Conservation (phyloP, 108 stramenopile genomes). For the Cyclostephanos invisitatus region DNA sequence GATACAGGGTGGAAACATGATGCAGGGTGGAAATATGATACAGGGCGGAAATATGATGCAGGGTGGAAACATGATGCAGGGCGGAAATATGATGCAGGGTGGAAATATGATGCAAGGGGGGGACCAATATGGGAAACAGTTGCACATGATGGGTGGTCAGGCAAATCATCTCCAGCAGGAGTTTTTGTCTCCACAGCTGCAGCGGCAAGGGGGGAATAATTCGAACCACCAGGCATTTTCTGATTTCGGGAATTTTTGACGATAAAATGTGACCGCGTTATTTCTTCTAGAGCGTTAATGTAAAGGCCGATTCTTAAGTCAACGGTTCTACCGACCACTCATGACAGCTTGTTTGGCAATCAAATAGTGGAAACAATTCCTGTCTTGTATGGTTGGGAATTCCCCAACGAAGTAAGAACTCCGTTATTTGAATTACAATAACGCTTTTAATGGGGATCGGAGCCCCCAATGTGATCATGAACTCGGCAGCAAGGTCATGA, state of each 20-base stretch:
- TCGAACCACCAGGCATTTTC: slow-evolving; percentile 38
- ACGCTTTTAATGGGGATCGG: too few relatives aligned
- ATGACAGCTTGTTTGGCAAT: background rate
- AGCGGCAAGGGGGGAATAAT: slow-evolving; percentile 28
- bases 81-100: slow-evolving; percentile 21
- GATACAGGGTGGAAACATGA: slow-evolving; percentile 31
- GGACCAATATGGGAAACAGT: slow-evolving; percentile 14
- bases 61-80: slow-evolving; percentile 24
- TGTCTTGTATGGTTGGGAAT: background rate
- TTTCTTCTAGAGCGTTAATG: background rate
- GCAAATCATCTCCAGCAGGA: slow-evolving; percentile 14
- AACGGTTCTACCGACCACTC: background rate
- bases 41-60: slow-evolving; percentile 49
- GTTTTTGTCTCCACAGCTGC: slow-evolving; percentile 3
- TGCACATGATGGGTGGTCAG: slow-evolving; percentile 21
- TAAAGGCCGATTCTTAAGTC: background rate
- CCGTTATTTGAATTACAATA: too few relatives aligned
- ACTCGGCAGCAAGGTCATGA: slow-evolving; percentile 63
- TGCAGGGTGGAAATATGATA: too few relatives aligned
- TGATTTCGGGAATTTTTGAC: slow-evolving; percentile 51
- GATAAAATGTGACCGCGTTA: slow-evolving; percentile 20
- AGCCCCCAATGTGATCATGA: slow-evolving; percentile 7
- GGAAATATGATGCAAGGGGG: slow-evolving; percentile 29
- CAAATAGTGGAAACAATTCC: background rate
- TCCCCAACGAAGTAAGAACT: background rate